A percentile compares a stretch with the other conserved stretches of the same genome.
phyloP scores from a whole-genome alignment of 2,329 filamentous ascomycete genomes.

The Metarhizium robertsii region DNA sequence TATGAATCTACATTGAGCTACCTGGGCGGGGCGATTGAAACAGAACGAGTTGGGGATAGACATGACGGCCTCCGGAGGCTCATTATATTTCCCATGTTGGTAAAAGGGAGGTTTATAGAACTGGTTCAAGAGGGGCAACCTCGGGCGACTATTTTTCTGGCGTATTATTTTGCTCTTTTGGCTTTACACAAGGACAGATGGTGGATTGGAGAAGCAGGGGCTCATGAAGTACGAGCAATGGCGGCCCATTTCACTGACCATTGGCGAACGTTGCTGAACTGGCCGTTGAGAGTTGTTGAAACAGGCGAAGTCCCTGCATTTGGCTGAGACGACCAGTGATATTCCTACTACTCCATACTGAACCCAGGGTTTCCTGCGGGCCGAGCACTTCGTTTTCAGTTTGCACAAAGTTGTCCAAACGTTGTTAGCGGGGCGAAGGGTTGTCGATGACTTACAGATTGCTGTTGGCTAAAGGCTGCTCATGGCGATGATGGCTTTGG shows the following conservation, averaged over 20 bases:
- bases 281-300: conserved; percentile 6
- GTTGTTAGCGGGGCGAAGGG: background rate
- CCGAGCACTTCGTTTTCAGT: background rate
- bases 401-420: background rate
- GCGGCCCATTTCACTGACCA: conserved; percentile 1
- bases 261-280: conserved; percentile 5
- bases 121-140: conserved; percentile 5
- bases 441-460: background rate
- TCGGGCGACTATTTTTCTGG: conserved; percentile 5
- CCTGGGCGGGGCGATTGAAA: conserved; percentile 7
- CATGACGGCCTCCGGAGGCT: conserved; percentile 3
- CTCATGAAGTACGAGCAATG: conserved; percentile 5
- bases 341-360: too few relatives aligned
- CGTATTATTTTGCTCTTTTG: conserved; percentile 8
- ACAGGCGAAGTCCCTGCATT: conserved; percentile 1
- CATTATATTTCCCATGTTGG: conserved; percentile 8
- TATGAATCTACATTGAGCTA: conserved; percentile 12
- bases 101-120: conserved; percentile 8
- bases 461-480: background rate
- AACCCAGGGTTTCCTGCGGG: background rate
- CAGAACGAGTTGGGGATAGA: background rate
- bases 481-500: background rate
- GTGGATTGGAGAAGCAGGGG: conserved; percentile 6
- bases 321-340: background rate
- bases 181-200: conserved; percentile 4